Evolutionary conservation across 441 rosid genomes (phyloP), one percentile per base, ranked within the genome.

Genomic region (Populus hybrid): DNA sequence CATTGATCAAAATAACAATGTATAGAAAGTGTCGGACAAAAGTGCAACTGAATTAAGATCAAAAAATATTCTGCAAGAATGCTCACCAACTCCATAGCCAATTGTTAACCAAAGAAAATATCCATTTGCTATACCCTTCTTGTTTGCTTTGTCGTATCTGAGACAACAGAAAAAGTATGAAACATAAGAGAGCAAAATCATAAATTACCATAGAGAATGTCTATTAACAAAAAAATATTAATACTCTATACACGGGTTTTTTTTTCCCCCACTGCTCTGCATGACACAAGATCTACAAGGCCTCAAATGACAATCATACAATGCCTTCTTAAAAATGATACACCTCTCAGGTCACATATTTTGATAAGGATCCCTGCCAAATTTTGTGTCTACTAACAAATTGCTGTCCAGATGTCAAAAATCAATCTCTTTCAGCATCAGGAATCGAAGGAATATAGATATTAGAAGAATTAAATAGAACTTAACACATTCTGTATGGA

Each of bases 71-170:
- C 74, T 23, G 53, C 73, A 64, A 71, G 70, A 46, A 80, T 67
- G 76, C 87, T 88, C 81, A 89, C 97, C 96, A 77, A 85, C 73
- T 73, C 90, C 94, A 77, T 93, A 91, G 77, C 97, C 97, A 79
- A 86, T 67, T 81, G 81, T 79, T 85, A 90, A 79, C 91, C 94
- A 91, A 14, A 90, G 85, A 81, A 91, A 93, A 75, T 91, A 93
- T 75, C 92, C 93, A 16, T 63, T 81, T 46, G 23, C 57, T 21
- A 57, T 8, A 77, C 85, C 73, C 78, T 87, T 91, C 81, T 86
- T 86, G 76, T 84, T 85, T 65, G 76, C 89, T 84, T 81, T 90
- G 87, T 93, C 97, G 69, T 69, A 93, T 85, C 94, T 93, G 89
- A 81, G 50, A 79, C 71, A 80, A 10, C 12, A 63, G 20, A 42